A percentile compares a stretch with the other conserved stretches of the same genome.
Evolutionary conservation across 192 early-diverging fungal genomes (phyloP).

Genomic region (Tieghemiomyces parasiticus): DNA sequence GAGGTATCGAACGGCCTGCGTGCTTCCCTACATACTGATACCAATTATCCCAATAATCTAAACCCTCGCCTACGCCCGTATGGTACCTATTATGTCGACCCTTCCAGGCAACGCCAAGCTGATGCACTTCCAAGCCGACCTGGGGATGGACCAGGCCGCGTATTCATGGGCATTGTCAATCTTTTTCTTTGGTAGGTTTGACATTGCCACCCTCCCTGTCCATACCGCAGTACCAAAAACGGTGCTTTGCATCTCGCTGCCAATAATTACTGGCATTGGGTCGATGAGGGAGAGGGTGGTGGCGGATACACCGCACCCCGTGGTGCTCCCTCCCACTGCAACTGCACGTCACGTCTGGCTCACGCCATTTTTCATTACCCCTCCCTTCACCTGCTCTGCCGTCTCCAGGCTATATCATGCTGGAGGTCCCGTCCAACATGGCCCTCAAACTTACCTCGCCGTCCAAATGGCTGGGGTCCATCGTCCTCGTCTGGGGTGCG

Average conservation of each 20-base stretch:
- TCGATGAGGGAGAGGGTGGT: too few relatives aligned
- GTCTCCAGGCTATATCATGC: conserved; percentile 37
- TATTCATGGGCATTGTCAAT: conserved; percentile 27
- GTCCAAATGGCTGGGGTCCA: conserved; percentile 37
- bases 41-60: background rate
- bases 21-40: background rate
- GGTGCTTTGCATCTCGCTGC: too few relatives aligned
- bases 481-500: conserved; percentile 57
- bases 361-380: conserved; percentile 12
- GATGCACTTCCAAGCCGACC: conserved; percentile 24
- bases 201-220: conserved; percentile 8
- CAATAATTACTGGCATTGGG: too few relatives aligned
- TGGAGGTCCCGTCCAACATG: conserved; percentile 66
- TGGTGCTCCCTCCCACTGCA: conserved; percentile 11
- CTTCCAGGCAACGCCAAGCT: conserved; percentile 35
- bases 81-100: background rate
- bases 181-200: conserved; percentile 25
- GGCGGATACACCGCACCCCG: too few relatives aligned
- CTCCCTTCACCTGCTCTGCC: conserved; percentile 1
- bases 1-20: background rate
- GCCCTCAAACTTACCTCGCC: conserved; percentile 44
- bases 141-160: conserved; percentile 23
- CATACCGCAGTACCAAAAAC: background rate
- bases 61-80: background rate
- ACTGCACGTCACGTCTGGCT: conserved; percentile 10